These are phyloP conservation scores for Lophiotrema nucula DNA, from an alignment of 495 filamentous ascomycete species.

Conservation along the genomic window DNA sequence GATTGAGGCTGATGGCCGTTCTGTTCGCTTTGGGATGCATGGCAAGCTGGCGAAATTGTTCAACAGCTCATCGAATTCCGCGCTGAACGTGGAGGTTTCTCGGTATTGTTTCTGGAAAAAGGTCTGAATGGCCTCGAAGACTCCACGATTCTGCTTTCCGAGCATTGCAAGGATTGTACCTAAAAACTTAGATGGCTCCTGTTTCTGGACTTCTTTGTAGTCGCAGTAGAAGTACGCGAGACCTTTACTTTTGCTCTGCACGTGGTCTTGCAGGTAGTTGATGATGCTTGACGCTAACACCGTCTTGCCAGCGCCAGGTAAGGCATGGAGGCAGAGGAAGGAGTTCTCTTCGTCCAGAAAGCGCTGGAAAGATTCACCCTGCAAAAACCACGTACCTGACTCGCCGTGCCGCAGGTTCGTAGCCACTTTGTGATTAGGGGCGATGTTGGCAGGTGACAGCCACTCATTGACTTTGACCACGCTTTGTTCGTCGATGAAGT, in stretches of 20 bases:
- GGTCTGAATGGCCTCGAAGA: neutral
- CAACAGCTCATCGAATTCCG: too few species aligned
- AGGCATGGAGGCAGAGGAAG: slow-evolving; percentile 3
- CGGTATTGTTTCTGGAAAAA: neutral
- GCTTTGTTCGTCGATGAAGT: slow-evolving; percentile 5
- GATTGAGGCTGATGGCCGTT: too few species aligned
- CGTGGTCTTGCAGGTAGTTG: slow-evolving; percentile 3
- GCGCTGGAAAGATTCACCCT: neutral
- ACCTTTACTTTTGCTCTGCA: neutral
- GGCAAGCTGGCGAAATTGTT: too few species aligned
- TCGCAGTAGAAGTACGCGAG: slow-evolving; percentile 11
- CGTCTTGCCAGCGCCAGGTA: slow-evolving; percentile 5
- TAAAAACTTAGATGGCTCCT: neutral
- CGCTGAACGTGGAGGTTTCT: too few species aligned
- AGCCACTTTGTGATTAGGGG: slow-evolving; percentile 1
- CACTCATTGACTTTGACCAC: slow-evolving; percentile 7
- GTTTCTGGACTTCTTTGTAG: slow-evolving; percentile 1
- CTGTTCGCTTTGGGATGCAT: too few species aligned
- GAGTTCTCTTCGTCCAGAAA: neutral
- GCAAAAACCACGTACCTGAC: neutral
- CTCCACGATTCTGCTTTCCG: neutral
- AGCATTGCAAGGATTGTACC: neutral
- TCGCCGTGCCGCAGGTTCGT: neutral
- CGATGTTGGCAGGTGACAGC: slow-evolving; percentile 6
- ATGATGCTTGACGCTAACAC: slow-evolving; percentile 5